Evolutionary conservation across 768 basidiomycete species (phyloP), one percentile per base, ranked within the genome.

Genomic region (Hortiboletus campestris): DNA sequence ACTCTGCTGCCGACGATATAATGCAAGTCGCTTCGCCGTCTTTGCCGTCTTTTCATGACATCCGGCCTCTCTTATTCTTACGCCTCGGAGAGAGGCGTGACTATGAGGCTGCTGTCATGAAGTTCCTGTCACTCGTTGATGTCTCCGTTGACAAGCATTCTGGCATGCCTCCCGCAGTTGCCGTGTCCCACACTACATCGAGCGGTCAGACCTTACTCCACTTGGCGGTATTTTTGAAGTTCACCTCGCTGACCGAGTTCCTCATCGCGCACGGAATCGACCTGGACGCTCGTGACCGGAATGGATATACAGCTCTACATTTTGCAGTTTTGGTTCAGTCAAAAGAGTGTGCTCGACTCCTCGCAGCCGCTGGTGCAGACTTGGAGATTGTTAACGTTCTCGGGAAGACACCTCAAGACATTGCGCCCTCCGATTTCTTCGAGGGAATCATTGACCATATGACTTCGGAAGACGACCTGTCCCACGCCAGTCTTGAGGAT

Each of bases 171-270:
- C 74, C 78, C 20, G 66, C 72, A 6, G 69, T 76, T 9, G 87
- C 88, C 6, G 76, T 97, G 57, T 94, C 89, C 12, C 82, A 88
- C 63, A 67, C 81, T 40, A 90, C 88, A 44, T 65, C 80, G 51
- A 81, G 79, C 49, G 89, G 90, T 25, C 95, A 98, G 65, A 95
- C 93, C 0, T 74, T 99, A 6, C 83, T 98, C 12, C 96, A 99
- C 69, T 77, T 98, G 42, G 88, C 94, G 2, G 78, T 85, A 6
- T 85, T 92, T 66, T 82, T 94, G 53, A 86, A 86, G 31, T 91
- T 91, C 70, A 74, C 82, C 10, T 74, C 82, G 6, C 80, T 98
- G 32, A 80, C 86, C 17, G 66, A 75, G 43, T 91, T 90, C 73
- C 77, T 99, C 53, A 74, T 96, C 53, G 72, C 76, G 5, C 88